Evolutionary conservation across 2,329 filamentous ascomycete species (phyloP), one percentile per base, ranked within the genome.

Genomic region (Dactylella cylindrospora): DNA sequence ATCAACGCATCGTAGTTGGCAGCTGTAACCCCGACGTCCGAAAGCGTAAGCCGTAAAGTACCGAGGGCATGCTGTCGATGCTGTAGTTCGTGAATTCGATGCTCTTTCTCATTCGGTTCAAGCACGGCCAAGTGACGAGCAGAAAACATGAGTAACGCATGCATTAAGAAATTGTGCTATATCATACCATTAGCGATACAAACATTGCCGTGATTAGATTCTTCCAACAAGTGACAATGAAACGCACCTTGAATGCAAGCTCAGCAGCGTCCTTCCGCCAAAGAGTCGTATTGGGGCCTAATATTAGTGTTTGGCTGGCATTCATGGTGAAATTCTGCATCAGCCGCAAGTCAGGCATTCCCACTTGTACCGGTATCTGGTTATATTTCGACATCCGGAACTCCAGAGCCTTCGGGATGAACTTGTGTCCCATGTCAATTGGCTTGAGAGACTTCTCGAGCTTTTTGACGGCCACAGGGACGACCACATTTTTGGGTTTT

Each of bases 381-480:
- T 61, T 61, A 41, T 61, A 61, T 36, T 61, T 61, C 13, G 55
- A 61, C 55, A 61, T 61, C 15, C 55, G 47, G 40, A 61, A 55
- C 41, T 64, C 57, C n/a, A 54, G 23, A 4, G 57, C 50, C 23
- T 47, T 46, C 15, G 55, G 47, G 17, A 61, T 32, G 35, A 52
- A 61, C 17, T 47, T 31, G 17, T 33, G 15, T 10, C 55, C 54
- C n/a, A 60, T 29, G n/a, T 60, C 47, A 26, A 61, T 61, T 3
- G 57, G 57, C 22, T 64, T 64, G 25, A 54, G 38, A 26, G 49
- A 54, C 43, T 55, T 64, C 26, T 54, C 57, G 25, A 55, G 50
- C 38, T 64, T 64, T 47, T 51, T 64, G 15, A 61, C 40, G 19
- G 55, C 55, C 17, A 53, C 19, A 13, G 55, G 55, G 25, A 61